Conservation (phyloP, 495 filamentous ascomycete species). For the Parathielavia appendiculata region DNA sequence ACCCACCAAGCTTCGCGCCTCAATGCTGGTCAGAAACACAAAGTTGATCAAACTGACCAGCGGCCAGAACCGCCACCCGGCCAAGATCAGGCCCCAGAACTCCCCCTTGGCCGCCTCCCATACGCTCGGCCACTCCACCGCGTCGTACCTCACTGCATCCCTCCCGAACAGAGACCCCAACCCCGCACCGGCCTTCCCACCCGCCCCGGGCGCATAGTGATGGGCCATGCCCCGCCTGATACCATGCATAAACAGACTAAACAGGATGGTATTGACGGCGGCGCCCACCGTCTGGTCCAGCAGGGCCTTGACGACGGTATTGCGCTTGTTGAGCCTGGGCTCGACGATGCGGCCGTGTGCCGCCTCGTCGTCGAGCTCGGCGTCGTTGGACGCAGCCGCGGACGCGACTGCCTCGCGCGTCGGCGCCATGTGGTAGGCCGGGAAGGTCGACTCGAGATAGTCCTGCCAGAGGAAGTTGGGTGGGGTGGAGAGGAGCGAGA, state of each 20-base stretch:
- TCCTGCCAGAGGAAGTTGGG: constrained; percentile 78
- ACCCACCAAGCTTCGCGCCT: constrained; percentile 70
- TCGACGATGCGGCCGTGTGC: constrained; percentile 39
- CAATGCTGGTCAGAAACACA: constrained; percentile 65
- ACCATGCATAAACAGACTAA: constrained; percentile 48
- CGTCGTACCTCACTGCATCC: constrained; percentile 28
- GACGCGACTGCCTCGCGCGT: constrained; percentile 34
- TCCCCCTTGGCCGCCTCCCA: constrained; percentile 44
- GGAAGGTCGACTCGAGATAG: constrained; percentile 48
- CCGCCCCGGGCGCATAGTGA: constrained; percentile 5
- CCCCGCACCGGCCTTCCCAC: constrained; percentile 17
- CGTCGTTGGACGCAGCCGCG: constrained; percentile 37
- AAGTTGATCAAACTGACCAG: constrained; percentile 75
- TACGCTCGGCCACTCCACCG: constrained; percentile 33
- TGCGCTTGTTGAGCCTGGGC: constrained; percentile 55
- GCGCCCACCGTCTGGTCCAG: constrained; percentile 79
- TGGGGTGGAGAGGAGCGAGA: constrained; percentile 68
- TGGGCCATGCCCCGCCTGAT: constrained; percentile 38
- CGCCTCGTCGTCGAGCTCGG: constrained; percentile 40
- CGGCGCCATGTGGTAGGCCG: constrained; percentile 38
- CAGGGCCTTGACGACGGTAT: constrained; percentile 74
- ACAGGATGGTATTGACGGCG: constrained; percentile 70
- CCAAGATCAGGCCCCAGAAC: constrained; percentile 64
- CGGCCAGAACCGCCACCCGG: constrained; percentile 80
- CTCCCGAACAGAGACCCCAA: constrained; percentile 19